Percentiles rank a stretch among this genome's conserved stretches.
Evolutionary conservation across 2,329 filamentous ascomycete species (phyloP).

Genomic region (Aspergillus tanneri): DNA sequence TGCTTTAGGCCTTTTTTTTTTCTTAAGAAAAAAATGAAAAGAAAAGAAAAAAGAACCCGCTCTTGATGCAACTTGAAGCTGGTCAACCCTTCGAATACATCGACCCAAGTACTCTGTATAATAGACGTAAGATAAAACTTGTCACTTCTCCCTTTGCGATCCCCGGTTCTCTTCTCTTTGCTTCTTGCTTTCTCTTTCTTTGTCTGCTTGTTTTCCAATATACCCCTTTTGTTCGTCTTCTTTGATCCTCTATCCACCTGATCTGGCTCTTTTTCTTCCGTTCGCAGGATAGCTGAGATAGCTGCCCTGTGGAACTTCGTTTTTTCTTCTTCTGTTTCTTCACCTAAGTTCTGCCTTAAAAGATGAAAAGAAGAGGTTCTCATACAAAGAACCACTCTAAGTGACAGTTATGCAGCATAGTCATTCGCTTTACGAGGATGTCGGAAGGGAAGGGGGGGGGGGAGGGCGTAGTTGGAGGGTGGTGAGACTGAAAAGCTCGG

Average conservation of each 20-base stretch:
- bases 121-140: slow-evolving; percentile 22
- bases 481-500: slow-evolving; percentile 25
- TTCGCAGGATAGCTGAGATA: no score
- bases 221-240: slow-evolving; percentile 19
- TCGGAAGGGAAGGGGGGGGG: slow-evolving; percentile 16
- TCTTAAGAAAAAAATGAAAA: no score
- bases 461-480: slow-evolving; percentile 17
- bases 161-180: slow-evolving; percentile 2
- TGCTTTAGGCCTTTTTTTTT: slow-evolving; percentile 10
- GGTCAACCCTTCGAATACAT: slow-evolving; percentile 25
- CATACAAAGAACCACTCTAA: slow-evolving; percentile 38
- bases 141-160: slow-evolving; percentile 4
- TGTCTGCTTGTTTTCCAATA: slow-evolving; percentile 12
- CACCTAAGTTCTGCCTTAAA: slow-evolving; percentile 30
- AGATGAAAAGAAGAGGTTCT: slow-evolving; percentile 30
- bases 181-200: slow-evolving; percentile 7
- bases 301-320: slow-evolving; percentile 20
- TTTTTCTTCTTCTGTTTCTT: slow-evolving; percentile 19
- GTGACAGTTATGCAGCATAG: slow-evolving; percentile 35
- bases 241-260: slow-evolving; percentile 11
- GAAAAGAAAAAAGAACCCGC: slow-evolving; percentile 12
- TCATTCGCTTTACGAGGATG: slow-evolving; percentile 43
- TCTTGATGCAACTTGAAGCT: slow-evolving; percentile 17
- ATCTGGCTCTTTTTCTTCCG: slow-evolving; percentile 13
- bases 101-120: slow-evolving; percentile 25